These are phyloP conservation scores for Leucocoprinus birnbaumii DNA, from an alignment of 768 basidiomycete genomes.

Conservation along the genomic window DNA sequence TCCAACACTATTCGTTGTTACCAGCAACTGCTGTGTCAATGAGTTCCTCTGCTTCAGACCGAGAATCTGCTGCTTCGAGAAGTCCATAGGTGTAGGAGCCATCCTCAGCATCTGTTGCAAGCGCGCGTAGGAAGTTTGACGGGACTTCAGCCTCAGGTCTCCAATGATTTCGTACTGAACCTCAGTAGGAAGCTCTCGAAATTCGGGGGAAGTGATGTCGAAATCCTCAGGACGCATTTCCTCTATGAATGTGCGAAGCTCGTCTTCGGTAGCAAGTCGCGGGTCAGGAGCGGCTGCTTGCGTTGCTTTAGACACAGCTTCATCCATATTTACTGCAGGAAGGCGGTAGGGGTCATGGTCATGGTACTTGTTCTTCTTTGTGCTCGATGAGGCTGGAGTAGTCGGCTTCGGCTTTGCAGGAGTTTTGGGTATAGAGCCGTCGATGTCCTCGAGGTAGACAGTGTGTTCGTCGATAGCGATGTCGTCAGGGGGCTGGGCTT, in stretches of 20 bases:
- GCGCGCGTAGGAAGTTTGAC: slow-evolving; percentile 91
- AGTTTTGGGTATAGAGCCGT: slow-evolving; percentile 50
- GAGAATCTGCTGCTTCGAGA: slow-evolving; percentile 94
- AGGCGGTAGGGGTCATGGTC: slow-evolving; percentile 93
- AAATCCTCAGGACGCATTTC: slow-evolving; percentile 96
- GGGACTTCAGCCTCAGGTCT: slow-evolving; percentile 89
- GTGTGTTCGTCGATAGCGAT: slow-evolving; percentile 65
- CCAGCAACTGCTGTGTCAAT: slow-evolving; percentile 89
- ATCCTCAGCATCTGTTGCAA: slow-evolving; percentile 86
- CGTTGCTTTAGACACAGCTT: slow-evolving; percentile 59
- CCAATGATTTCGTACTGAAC: slow-evolving; percentile 98
- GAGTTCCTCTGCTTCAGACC: slow-evolving; percentile 86
- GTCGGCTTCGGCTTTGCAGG: slow-evolving; percentile 37
- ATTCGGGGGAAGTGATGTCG: slow-evolving; percentile 86
- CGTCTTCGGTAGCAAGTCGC: slow-evolving; percentile 93
- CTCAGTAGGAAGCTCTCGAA: slow-evolving; percentile 91
- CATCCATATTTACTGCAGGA: slow-evolving; percentile 76
- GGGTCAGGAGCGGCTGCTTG: slow-evolving; percentile 72
- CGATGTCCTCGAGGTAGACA: slow-evolving; percentile 89
- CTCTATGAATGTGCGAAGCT: slow-evolving; percentile 89
- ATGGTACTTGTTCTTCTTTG: slow-evolving; percentile 57
- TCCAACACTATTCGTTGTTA: slow-evolving; percentile 90
- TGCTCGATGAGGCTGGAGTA: slow-evolving; percentile 42
- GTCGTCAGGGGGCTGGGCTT: slow-evolving; percentile 26
- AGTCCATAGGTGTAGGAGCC: slow-evolving; percentile 84